Evolutionary conservation across 371 early-diverging fungal species (phyloP).

Genomic region (Rhizopus sp.): DNA sequence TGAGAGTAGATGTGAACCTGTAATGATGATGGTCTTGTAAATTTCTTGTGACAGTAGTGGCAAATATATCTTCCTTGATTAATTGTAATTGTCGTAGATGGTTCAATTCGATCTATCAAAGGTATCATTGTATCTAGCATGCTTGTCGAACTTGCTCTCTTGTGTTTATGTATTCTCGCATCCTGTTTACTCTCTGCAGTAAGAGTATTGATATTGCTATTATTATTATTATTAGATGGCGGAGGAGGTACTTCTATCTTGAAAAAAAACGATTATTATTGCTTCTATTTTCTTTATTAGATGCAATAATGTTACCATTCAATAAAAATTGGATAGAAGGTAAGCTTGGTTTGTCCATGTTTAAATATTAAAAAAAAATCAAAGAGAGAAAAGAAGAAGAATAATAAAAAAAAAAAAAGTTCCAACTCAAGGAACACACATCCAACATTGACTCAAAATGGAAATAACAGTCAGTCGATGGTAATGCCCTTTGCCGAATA

Average conservation of each 20-base stretch:
- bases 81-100: slow-evolving; percentile 1
- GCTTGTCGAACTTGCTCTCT: not conserved
- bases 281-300: slow-evolving; percentile 5
- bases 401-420: not conserved
- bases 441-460: no score
- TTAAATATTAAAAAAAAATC: slow-evolving; percentile 1
- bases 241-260: slow-evolving; percentile 4
- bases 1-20: slow-evolving; percentile 74
- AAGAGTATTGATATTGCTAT: no score
- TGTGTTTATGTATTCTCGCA: not conserved
- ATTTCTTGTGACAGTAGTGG: slow-evolving; percentile 65
- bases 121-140: not conserved
- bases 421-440: not conserved
- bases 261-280: not conserved
- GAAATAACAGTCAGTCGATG: no score
- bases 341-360: slow-evolving; percentile 30
- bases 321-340: slow-evolving; percentile 35
- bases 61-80: slow-evolving; percentile 64
- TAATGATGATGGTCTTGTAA: slow-evolving; percentile 74
- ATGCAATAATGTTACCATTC: slow-evolving; percentile 9
- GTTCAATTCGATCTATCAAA: not conserved
- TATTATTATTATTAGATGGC: not conserved
- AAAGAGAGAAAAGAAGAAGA: not conserved
- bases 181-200: no score
- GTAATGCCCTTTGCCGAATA: no score